phyloP scores from a whole-genome alignment of 2,329 filamentous ascomycete genomes.

The Elsinoe fawcettii region DNA sequence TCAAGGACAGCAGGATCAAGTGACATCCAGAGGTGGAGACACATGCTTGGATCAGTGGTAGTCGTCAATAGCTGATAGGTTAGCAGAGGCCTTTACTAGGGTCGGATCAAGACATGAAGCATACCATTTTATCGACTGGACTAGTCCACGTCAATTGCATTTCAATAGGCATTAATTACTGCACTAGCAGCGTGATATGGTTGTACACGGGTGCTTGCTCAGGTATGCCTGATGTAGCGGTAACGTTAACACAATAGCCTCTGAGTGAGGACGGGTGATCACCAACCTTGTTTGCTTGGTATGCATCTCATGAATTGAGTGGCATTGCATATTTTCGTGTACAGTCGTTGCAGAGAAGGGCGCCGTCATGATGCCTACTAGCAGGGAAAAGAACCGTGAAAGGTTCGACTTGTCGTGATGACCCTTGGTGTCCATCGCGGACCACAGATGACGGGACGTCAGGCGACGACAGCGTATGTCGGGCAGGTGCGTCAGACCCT shows the following conservation, averaged over 20 bases:
- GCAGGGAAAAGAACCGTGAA: too few species aligned
- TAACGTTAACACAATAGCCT: neutral
- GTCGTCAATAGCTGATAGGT: neutral
- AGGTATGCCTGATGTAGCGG: neutral
- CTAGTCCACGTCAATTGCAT: neutral
- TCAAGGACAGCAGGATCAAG: neutral
- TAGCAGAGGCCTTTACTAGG: neutral
- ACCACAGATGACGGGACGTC: neutral
- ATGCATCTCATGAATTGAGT: neutral
- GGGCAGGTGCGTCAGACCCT: neutral
- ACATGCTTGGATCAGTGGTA: constrained; percentile 4
- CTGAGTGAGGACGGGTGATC: neutral
- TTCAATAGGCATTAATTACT: neutral
- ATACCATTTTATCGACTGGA: neutral
- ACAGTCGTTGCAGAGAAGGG: too few species aligned
- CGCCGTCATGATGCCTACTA: too few species aligned
- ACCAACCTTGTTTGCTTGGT: neutral
- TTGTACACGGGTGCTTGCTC: neutral
- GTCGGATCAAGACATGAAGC: neutral
- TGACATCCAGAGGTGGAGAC: neutral
- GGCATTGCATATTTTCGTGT: too few species aligned
- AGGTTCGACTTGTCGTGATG: too few species aligned
- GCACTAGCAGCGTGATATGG: neutral
- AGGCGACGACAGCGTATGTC: neutral
- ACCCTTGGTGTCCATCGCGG: neutral